Evolutionary conservation across 2,329 filamentous ascomycete genomes (phyloP).

Genomic region (Phaeosphaeria sp.): DNA sequence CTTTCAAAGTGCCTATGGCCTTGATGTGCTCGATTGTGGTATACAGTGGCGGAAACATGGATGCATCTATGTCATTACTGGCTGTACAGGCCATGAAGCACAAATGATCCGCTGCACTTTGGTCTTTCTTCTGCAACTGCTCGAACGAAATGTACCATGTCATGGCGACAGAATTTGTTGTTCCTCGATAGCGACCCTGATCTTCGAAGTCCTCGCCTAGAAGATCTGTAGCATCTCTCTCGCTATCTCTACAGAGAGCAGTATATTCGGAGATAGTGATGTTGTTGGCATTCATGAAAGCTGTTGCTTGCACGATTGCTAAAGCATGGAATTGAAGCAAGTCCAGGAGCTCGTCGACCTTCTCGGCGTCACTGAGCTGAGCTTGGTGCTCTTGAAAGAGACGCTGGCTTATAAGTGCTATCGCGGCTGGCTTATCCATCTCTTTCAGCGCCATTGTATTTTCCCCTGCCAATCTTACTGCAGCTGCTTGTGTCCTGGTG

Average conservation of each 20-base stretch:
- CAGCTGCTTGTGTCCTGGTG: slow-evolving; percentile 7
- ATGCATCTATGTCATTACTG: slow-evolving; percentile 35
- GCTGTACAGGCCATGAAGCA: slow-evolving; percentile 32
- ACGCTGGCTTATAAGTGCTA: slow-evolving; percentile 4
- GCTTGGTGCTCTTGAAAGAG: slow-evolving; percentile 2
- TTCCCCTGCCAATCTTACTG: slow-evolving; percentile 9
- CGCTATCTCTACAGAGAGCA: slow-evolving; percentile 21
- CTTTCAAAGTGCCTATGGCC: slow-evolving; percentile 41
- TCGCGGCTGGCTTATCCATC: slow-evolving; percentile 15
- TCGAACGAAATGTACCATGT: slow-evolving; percentile 41
- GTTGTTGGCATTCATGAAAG: slow-evolving; percentile 37
- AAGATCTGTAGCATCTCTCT: slow-evolving; percentile 34
- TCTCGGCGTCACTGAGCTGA: slow-evolving; percentile 4
- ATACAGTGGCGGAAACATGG: slow-evolving; percentile 36
- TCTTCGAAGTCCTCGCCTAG: slow-evolving; percentile 45
- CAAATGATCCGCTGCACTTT: slow-evolving; percentile 41
- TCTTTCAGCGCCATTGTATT: slow-evolving; percentile 26
- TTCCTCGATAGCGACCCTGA: slow-evolving; percentile 33
- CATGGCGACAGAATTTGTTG: slow-evolving; percentile 42
- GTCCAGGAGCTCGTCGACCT: slow-evolving; percentile 34
- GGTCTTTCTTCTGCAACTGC: slow-evolving; percentile 16
- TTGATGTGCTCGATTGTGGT: slow-evolving; percentile 21
- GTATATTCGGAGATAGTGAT: slow-evolving; percentile 9
- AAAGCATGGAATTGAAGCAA: slow-evolving; percentile 11
- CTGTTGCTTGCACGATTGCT: background rate